Evolutionary conservation across 208 protist species (phyloP).

Genomic region (Trypanosoma avium): DNA sequence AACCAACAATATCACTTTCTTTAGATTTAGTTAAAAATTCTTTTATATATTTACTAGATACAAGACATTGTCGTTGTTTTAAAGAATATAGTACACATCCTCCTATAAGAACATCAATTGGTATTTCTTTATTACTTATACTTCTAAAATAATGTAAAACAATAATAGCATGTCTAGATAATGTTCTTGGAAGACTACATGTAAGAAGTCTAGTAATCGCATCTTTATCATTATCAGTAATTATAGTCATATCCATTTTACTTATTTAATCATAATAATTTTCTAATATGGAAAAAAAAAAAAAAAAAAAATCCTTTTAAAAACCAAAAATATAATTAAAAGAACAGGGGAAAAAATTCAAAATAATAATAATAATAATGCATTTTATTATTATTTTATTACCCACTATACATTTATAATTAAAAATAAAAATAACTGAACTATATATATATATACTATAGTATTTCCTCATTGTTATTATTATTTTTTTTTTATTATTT

Average conservation of each 20-base stretch:
- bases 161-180: constrained; percentile 27
- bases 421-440: too few relatives aligned
- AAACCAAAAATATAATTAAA: constrained; percentile 3
- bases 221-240: constrained; percentile 23
- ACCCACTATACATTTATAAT: too few relatives aligned
- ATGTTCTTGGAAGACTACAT: constrained; percentile 23
- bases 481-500: too few relatives aligned
- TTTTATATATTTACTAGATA: not conserved
- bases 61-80: constrained; percentile 49
- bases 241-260: constrained; percentile 8
- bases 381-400: too few relatives aligned
- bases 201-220: constrained; percentile 30
- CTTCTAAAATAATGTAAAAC: constrained; percentile 30
- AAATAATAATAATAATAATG: constrained; percentile 10
- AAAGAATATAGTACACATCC: constrained; percentile 65
- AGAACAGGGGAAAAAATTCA: constrained; percentile 17
- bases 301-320: constrained; percentile 2
- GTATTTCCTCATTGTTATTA: too few relatives aligned
- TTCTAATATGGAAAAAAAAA: not conserved
- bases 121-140: constrained; percentile 16
- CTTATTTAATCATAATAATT: not conserved
- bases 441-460: too few relatives aligned
- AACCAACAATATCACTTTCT: constrained; percentile 54
- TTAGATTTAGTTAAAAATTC: constrained; percentile 16
- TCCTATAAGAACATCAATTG: constrained; percentile 32